Evolutionary conservation across 2,329 filamentous ascomycete species (phyloP).

Genomic region (Epichloe elymi): DNA sequence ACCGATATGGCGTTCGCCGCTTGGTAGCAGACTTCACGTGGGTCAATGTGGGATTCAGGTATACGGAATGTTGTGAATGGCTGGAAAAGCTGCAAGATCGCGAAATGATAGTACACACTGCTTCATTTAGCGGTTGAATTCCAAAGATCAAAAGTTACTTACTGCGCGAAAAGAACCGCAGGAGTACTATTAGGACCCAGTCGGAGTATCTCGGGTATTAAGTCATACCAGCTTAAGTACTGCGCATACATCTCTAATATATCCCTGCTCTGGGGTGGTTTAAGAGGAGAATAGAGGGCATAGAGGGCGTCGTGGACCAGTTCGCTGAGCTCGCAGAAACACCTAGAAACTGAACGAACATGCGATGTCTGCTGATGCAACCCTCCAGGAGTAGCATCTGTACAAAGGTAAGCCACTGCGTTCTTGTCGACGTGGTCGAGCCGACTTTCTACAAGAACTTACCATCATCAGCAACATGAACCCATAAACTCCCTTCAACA

Average conservation of each 20-base stretch:
- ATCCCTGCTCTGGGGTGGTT: too few species aligned
- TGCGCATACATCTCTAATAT: slow-evolving; percentile 51
- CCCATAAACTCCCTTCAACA: too few species aligned
- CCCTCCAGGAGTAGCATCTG: slow-evolving; percentile 37
- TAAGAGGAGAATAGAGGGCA: slow-evolving; percentile 53
- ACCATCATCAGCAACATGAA: too few species aligned
- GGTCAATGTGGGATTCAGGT: too few species aligned
- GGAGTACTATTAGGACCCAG: slow-evolving; percentile 57
- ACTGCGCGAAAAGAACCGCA: slow-evolving; percentile 63
- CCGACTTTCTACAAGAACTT: too few species aligned
- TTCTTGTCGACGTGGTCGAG: too few species aligned
- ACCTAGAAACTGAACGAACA: slow-evolving; percentile 53
- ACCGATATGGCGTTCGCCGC: too few species aligned
- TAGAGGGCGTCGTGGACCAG: slow-evolving; percentile 56
- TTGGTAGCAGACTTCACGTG: too few species aligned
- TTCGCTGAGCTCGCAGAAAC: slow-evolving; percentile 58
- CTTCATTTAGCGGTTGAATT: too few species aligned
- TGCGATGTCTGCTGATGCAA: slow-evolving; percentile 49
- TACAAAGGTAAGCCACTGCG: too few species aligned
- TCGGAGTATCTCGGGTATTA: slow-evolving; percentile 48
- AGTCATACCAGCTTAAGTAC: slow-evolving; percentile 58
- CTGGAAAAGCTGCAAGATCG: slow-evolving; percentile 55
- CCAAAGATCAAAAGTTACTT: too few species aligned
- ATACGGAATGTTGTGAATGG: too few species aligned
- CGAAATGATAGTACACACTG: slow-evolving; percentile 57